Evolutionary conservation across 2,329 filamentous ascomycete species (phyloP), one percentile per base, ranked within the genome.

Genomic region (Juglanconis sp.): DNA sequence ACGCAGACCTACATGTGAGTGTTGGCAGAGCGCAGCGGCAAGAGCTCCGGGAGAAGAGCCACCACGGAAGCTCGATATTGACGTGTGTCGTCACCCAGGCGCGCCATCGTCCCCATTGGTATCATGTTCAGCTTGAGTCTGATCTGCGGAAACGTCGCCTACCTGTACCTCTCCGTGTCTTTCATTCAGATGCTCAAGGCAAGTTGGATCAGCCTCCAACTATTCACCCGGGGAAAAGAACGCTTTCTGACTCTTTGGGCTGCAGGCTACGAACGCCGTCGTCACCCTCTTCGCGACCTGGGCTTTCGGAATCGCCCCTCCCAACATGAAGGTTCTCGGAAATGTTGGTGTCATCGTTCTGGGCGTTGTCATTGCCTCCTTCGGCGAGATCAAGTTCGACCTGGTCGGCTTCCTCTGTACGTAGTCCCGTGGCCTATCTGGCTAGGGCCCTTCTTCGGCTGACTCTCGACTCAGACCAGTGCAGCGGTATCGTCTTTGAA

Each of bases 101-200:
- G 91, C 67, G 91, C 91, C 36, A 95, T 96, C 67, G 87, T 96
- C 35, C 92, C 92, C 60, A 96, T 96, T 69, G 92, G 92, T 66
- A 76, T 95, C 71, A 93, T 96, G 79, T 96, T 96, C 85, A 92
- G 89, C 71, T 79, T 96, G 79, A 92, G 89, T 76, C 83, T 96
- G 79, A 96, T 96, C 72, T 96, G 91, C 75, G 91, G 92, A 72
- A 96, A 96, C 79, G 77, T 95, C 76, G 91, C 92, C 68, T 96
- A 96, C 73, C 83, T 96, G 56, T 95, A 96, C 76, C 84, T 96
- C 61, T 92, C 88, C 66, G 92, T 96, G 62, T 89, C 92, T 59
- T 96, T 96, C 76, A 96, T 96, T 70, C 92, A 96, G 81, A 96
- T 96, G 92, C 86, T 96, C 74, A 96, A 96, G 89, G 88, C 90